Evolutionary conservation across 495 filamentous ascomycete genomes (phyloP).

Genomic region (Thermothielavioides terrestris): DNA sequence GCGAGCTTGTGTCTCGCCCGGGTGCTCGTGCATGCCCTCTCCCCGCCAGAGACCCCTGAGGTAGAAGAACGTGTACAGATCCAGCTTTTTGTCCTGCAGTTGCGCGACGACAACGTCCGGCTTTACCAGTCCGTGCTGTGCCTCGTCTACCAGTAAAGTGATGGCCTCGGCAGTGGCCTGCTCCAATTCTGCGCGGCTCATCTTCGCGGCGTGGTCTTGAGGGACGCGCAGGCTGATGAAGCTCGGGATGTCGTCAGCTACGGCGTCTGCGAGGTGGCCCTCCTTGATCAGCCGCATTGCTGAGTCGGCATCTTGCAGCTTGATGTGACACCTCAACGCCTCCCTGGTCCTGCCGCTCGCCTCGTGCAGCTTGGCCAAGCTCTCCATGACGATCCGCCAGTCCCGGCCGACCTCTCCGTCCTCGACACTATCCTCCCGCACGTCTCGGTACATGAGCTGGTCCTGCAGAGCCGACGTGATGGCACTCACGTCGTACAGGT

Average conservation of each 20-base stretch:
- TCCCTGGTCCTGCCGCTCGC: slow-evolving; percentile 69
- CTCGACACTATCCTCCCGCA: slow-evolving; percentile 59
- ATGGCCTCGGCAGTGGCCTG: slow-evolving; percentile 72
- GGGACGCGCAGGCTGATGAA: slow-evolving; percentile 82
- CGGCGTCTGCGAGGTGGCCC: slow-evolving; percentile 72
- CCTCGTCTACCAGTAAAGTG: slow-evolving; percentile 79
- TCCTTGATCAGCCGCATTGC: slow-evolving; percentile 78
- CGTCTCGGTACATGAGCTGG: slow-evolving; percentile 59
- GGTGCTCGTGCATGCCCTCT: slow-evolving; percentile 42
- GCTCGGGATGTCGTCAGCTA: slow-evolving; percentile 79
- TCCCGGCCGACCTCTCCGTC: slow-evolving; percentile 58
- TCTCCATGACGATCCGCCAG: slow-evolving; percentile 76
- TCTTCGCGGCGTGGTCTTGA: slow-evolving; percentile 57
- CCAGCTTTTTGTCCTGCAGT: slow-evolving; percentile 46
- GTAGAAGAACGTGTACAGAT: slow-evolving; percentile 86
- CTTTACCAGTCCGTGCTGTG: slow-evolving; percentile 74
- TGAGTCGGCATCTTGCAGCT: slow-evolving; percentile 80
- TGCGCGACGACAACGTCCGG: slow-evolving; percentile 71
- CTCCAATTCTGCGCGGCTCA: slow-evolving; percentile 62
- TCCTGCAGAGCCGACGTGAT: slow-evolving; percentile 65
- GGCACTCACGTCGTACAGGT: slow-evolving; percentile 66
- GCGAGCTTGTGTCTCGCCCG: slow-evolving; percentile 36
- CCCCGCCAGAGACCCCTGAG: slow-evolving; percentile 77
- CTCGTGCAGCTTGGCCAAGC: slow-evolving; percentile 74
- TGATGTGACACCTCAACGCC: slow-evolving; percentile 81